A percentile compares a stretch with the other conserved stretches of the same genome.
Evolutionary conservation across 2,329 filamentous ascomycete species (phyloP).

Genomic region (Metarhizium album): DNA sequence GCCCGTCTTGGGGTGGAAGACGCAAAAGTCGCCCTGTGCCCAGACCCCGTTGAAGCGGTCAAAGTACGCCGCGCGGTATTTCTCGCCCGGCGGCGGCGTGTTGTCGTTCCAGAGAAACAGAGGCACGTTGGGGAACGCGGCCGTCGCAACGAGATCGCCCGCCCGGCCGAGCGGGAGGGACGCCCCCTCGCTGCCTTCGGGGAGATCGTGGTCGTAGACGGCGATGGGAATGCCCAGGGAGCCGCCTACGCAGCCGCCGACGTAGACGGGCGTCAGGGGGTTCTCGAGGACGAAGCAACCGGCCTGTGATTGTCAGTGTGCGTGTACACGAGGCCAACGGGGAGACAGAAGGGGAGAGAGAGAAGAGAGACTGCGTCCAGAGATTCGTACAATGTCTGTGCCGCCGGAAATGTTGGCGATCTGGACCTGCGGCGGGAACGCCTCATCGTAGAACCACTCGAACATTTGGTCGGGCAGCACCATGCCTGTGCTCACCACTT

Average conservation of each 20-base stretch:
- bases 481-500: conserved; percentile 69
- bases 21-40: conserved; percentile 76
- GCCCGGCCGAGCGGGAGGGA: conserved; percentile 47
- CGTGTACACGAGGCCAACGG: not conserved
- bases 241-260: conserved; percentile 41
- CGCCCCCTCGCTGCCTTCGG: conserved; percentile 30
- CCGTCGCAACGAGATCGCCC: conserved; percentile 63
- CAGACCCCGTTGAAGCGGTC: conserved; percentile 56
- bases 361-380: not conserved
- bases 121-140: conserved; percentile 67
- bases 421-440: conserved; percentile 56
- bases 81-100: conserved; percentile 35
- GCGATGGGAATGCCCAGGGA: conserved; percentile 39
- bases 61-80: conserved; percentile 52
- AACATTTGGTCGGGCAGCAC: conserved; percentile 67
- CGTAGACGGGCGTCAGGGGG: conserved; percentile 55
- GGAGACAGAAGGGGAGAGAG: not conserved
- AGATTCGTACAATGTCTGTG: conserved; percentile 55
- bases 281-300: conserved; percentile 55
- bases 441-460: conserved; percentile 66
- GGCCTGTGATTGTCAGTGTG: conserved; percentile 26
- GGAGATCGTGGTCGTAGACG: conserved; percentile 53
- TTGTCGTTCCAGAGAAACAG: conserved; percentile 52
- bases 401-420: conserved; percentile 67
- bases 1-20: conserved; percentile 56